These are phyloP conservation scores for Ophiostoma populinum DNA, from an alignment of 2,329 filamentous ascomycete genomes.

Conservation along the genomic window DNA sequence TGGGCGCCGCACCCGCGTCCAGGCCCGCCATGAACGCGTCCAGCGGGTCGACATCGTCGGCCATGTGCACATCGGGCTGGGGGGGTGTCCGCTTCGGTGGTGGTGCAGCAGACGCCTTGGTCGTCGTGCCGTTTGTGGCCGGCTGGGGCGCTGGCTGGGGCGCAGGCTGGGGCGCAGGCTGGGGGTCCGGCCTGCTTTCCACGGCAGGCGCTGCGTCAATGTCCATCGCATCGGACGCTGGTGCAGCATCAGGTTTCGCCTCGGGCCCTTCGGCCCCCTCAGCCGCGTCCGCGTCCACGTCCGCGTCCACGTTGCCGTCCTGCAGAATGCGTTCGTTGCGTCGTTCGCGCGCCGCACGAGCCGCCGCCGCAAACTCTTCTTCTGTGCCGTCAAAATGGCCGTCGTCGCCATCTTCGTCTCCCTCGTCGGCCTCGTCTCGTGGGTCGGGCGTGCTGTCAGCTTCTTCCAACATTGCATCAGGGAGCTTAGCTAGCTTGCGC, in stretches of 20 bases:
- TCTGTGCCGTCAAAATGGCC: slow-evolving; percentile 68
- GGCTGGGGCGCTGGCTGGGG: too few relatives aligned
- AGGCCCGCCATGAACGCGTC: slow-evolving; percentile 90
- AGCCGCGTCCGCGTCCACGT: slow-evolving; percentile 9
- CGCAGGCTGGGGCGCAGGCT: too few relatives aligned
- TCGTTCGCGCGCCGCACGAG: slow-evolving; percentile 69
- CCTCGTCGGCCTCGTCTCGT: slow-evolving; percentile 45
- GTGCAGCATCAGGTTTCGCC: slow-evolving; percentile 2
- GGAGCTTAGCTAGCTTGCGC: slow-evolving; percentile 82
- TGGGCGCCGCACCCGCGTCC: slow-evolving; percentile 27
- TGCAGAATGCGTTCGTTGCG: slow-evolving; percentile 51
- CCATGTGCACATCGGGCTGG: slow-evolving; percentile 35
- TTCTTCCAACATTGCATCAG: slow-evolving; percentile 52
- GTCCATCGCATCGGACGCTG: slow-evolving; percentile 32
- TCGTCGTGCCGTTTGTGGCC: too few relatives aligned
- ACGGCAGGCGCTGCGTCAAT: slow-evolving; percentile 19
- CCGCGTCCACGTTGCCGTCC: slow-evolving; percentile 29
- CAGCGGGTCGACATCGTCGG: slow-evolving; percentile 70
- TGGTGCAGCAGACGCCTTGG: neutral
- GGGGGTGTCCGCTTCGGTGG: slow-evolving; percentile 25
- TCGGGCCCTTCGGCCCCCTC: slow-evolving; percentile 4
- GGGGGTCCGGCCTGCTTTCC: neutral
- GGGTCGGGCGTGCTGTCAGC: slow-evolving; percentile 41
- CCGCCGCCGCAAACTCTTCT: slow-evolving; percentile 73
- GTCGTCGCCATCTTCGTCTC: slow-evolving; percentile 56